Evolutionary conservation across 495 filamentous ascomycete species (phyloP).

Genomic region (Podospora pseudoanserina): DNA sequence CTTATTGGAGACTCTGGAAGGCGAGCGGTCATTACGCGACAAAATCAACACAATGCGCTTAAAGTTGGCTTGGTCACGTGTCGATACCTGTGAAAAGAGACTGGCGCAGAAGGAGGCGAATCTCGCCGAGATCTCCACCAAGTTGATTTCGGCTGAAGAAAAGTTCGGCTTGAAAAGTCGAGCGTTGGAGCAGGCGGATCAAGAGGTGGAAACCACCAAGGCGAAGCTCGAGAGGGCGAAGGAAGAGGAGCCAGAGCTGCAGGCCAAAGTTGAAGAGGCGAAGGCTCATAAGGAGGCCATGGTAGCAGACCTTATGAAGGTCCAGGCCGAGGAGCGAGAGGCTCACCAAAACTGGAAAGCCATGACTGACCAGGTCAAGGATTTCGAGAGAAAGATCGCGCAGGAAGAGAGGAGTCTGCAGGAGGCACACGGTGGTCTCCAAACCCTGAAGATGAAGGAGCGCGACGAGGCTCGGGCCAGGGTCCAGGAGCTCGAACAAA

Average conservation of each 20-base stretch:
- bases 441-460: constrained; percentile 35
- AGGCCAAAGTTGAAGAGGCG: neutral
- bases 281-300: neutral
- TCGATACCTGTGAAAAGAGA: constrained; percentile 43
- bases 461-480: constrained; percentile 49
- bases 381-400: constrained; percentile 37
- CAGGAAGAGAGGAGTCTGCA: constrained; percentile 47
- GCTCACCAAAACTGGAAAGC: constrained; percentile 39
- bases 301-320: constrained; percentile 19
- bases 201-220: constrained; percentile 15
- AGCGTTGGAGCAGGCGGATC: constrained; percentile 27
- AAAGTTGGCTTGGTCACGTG: constrained; percentile 72
- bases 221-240: constrained; percentile 16
- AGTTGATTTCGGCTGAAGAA: constrained; percentile 27
- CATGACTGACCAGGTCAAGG: constrained; percentile 34
- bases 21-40: constrained; percentile 53
- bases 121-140: constrained; percentile 33
- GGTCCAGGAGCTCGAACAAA: constrained; percentile 41
- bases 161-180: constrained; percentile 28
- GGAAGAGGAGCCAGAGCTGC: neutral
- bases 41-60: constrained; percentile 48
- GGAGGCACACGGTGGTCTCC: constrained; percentile 51
- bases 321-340: constrained; percentile 47
- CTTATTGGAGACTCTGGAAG: constrained; percentile 53
- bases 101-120: constrained; percentile 28